Conservation (phyloP, 352 stramenopile species). For the Phytopythium montanum region DNA sequence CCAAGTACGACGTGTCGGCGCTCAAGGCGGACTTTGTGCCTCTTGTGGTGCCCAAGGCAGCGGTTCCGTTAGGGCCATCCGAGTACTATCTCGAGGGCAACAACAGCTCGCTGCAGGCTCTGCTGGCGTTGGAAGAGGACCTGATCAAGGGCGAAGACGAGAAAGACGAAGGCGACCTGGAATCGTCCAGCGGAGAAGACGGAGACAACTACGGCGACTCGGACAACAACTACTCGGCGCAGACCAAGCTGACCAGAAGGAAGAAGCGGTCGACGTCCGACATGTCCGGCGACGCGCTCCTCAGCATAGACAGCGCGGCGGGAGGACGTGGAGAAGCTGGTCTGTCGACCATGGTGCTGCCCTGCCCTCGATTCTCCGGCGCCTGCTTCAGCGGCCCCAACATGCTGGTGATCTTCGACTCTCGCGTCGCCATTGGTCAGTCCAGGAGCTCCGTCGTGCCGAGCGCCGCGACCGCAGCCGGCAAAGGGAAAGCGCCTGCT, state of each 20-base stretch:
- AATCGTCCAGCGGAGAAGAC: conserved; percentile 9
- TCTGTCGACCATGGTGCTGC: conserved; percentile 29
- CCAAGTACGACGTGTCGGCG: conserved; percentile 64
- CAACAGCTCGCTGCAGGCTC: conserved; percentile 36
- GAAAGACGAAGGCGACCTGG: conserved; percentile 11
- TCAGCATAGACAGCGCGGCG: conserved; percentile 13
- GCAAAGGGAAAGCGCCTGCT: conserved; percentile 41
- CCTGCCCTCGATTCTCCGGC: conserved; percentile 75
- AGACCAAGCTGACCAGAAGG: background rate
- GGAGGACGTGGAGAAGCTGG: conserved; percentile 5
- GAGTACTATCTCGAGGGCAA: conserved; percentile 63
- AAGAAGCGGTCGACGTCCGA: conserved; percentile 7
- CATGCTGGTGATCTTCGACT: conserved; percentile 84
- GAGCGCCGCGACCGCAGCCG: conserved; percentile 40
- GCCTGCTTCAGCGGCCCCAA: conserved; percentile 83
- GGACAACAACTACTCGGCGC: background rate
- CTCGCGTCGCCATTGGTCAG: conserved; percentile 73
- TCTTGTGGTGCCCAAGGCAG: conserved; percentile 57
- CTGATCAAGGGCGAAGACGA: conserved; percentile 43
- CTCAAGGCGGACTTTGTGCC: conserved; percentile 77
- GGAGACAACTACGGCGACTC: background rate
- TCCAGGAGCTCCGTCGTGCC: conserved; percentile 37
- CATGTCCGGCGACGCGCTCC: conserved; percentile 1
- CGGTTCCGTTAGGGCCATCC: conserved; percentile 49
- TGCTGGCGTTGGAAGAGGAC: conserved; percentile 71